Conservation (phyloP, 331 rosid species). For the Cydonia oblonga region DNA sequence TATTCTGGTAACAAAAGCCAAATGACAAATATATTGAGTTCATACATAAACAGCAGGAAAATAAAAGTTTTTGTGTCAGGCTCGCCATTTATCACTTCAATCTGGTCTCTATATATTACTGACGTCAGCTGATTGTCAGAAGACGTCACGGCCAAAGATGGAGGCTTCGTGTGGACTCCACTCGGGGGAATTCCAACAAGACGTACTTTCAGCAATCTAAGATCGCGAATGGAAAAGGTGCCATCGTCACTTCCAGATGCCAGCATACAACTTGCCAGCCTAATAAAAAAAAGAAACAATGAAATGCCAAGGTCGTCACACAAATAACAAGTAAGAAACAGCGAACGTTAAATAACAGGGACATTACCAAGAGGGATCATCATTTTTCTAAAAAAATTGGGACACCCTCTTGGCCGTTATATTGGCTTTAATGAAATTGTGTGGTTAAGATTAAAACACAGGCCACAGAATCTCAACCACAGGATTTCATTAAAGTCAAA, state of each 20-base stretch:
- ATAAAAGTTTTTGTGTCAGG: background rate
- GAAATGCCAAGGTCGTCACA: background rate
- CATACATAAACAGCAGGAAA: background rate
- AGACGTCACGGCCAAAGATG: slow-evolving; percentile 73
- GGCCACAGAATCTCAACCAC: too few species aligned
- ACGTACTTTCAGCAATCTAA: slow-evolving; percentile 67
- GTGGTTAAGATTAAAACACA: too few species aligned
- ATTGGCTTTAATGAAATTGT: too few species aligned
- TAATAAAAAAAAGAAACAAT: slow-evolving; percentile 5
- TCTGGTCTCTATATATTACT: slow-evolving; percentile 10
- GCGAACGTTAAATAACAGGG: too few species aligned
- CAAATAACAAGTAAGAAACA: background rate
- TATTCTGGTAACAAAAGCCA: slow-evolving; percentile 40
- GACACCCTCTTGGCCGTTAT: too few species aligned
- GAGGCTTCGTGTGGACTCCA: slow-evolving; percentile 96
- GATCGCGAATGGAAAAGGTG: slow-evolving; percentile 75
- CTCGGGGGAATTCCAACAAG: slow-evolving; percentile 1
- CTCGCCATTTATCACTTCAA: background rate
- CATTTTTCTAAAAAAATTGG: too few species aligned
- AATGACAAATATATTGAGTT: background rate
- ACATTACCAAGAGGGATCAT: too few species aligned
- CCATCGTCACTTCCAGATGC: slow-evolving; percentile 29
- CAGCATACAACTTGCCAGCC: slow-evolving; percentile 68
- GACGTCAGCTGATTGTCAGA: slow-evolving; percentile 91
- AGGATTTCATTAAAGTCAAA: too few species aligned